phyloP scores from a whole-genome alignment of 208 protist species.

The Wallacemonas rigidus region DNA sequence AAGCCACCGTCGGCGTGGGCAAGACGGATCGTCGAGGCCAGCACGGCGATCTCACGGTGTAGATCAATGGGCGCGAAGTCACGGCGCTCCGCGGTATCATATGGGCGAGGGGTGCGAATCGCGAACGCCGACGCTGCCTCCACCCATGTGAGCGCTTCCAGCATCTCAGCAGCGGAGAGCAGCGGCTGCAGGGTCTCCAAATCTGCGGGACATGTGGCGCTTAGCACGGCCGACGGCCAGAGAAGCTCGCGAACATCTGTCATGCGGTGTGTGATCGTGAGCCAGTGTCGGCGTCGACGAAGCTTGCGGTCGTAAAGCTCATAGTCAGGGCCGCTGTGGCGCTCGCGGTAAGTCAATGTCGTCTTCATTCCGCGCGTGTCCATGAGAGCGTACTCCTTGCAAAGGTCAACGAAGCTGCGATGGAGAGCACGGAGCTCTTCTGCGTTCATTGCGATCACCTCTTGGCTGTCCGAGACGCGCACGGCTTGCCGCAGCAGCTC shows the following conservation, averaged over 20 bases:
- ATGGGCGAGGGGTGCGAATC: conserved; percentile 62
- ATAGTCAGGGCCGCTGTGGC: conserved; percentile 88
- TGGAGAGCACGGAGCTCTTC: conserved; percentile 36
- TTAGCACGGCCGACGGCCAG: conserved; percentile 49
- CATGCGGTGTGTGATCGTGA: conserved; percentile 75
- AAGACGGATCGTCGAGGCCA: conserved; percentile 34
- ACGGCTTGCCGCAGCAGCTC: conserved; percentile 33
- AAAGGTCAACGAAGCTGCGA: conserved; percentile 57
- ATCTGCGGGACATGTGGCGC: conserved; percentile 13
- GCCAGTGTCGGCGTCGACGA: conserved; percentile 72
- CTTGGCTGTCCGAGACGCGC: conserved; percentile 10
- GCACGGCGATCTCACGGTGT: conserved; percentile 55
- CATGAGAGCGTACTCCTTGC: conserved; percentile 83
- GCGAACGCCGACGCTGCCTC: conserved; percentile 86
- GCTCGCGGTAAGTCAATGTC: conserved; percentile 56
- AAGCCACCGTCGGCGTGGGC: neutral
- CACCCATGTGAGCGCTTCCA: conserved; percentile 74
- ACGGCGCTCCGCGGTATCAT: conserved; percentile 39
- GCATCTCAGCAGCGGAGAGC: conserved; percentile 55
- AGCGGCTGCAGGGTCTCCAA: neutral
- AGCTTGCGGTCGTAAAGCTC: conserved; percentile 81
- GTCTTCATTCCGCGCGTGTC: conserved; percentile 85
- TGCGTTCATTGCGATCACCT: conserved; percentile 25
- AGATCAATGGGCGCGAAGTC: conserved; percentile 74
- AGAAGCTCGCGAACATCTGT: conserved; percentile 75